Evolutionary conservation across 768 basidiomycete genomes (phyloP), one percentile per base, ranked within the genome.

Genomic region (Lyophyllum decastes): DNA sequence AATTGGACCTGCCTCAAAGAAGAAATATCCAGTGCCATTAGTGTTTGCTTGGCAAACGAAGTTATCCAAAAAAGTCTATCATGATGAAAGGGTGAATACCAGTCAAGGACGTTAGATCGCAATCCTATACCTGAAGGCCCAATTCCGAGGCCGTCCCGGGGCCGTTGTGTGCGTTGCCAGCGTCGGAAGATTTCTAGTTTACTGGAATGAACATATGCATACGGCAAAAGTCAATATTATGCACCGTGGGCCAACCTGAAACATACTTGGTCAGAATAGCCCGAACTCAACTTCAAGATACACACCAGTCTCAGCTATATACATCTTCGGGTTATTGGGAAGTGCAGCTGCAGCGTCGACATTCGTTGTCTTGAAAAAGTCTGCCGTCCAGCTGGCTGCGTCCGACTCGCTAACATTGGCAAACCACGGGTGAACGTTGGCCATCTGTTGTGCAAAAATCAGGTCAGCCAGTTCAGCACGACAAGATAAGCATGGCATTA

Each of bases 351-450:
- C 89, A n/a, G 74, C 67, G 7, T 63, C 72, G 5, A 92, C 81
- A 67, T 95, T 81, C n/a, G 73, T 81, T 10, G 78, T 67, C 58
- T 87, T 65, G 78, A 95, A 97, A 78, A 92, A 98, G 0, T 81
- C 63, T 17, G 76, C 76, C 0, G 93, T 95, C 96, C 96, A 99
- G 6, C 63, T 81, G 0, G 95, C 91, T 0, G 90, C 87, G 3
- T 81, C 64, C 4, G 83, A 70, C 24, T 88, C 84, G 8, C 82
- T 79, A 24, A 88, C 82, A 63, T 89, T 86, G n/a, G 89, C 95
- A 69, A 97, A 98, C 93, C 92, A 95, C 2, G 94, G 87, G 67
- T 96, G 94, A 7, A 94, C 92, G 60, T 97, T 96, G 6, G 92
- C 83, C 89, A 95, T 83, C 87, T 89, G 58, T 16, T 34, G 43